phyloP scores from a whole-genome alignment of 2,329 filamentous ascomycete genomes.

The Pestalotiopsis fici region DNA sequence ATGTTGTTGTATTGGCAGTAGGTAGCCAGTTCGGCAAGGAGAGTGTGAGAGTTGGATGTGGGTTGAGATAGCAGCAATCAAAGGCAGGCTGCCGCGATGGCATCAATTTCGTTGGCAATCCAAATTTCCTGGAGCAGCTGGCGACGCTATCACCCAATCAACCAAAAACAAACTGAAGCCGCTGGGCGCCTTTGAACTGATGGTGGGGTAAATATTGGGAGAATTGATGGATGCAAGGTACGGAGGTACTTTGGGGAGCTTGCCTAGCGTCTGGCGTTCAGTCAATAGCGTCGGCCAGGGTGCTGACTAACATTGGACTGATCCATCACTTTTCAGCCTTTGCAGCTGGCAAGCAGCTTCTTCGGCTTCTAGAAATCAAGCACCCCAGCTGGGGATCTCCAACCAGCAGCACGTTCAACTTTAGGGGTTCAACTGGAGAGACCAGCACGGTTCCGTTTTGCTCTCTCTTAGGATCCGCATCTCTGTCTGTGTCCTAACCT shows the following conservation, averaged over 20 bases:
- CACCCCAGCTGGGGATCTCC: neutral
- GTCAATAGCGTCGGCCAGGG: neutral
- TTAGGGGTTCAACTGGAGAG: no score
- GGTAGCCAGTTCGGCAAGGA: neutral
- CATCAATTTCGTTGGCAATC: conserved; percentile 6
- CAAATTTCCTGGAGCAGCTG: conserved; percentile 4
- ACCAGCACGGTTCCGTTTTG: no score
- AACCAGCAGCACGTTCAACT: neutral
- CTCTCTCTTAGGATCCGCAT: no score
- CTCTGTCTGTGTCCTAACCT: no score
- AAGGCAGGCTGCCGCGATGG: neutral
- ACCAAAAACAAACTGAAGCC: conserved; percentile 6
- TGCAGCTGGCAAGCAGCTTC: no score
- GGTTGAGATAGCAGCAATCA: neutral
- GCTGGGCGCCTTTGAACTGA: neutral
- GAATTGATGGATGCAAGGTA: neutral
- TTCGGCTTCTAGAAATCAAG: neutral
- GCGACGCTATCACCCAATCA: conserved; percentile 3
- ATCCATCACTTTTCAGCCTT: no score
- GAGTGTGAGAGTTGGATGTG: neutral
- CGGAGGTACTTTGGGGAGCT: neutral
- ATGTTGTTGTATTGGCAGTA: neutral
- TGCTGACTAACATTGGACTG: neutral
- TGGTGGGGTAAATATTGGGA: neutral
- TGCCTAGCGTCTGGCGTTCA: neutral